These are phyloP conservation scores for Beauveria asiatica DNA, from an alignment of 2,329 filamentous ascomycete species.

Conservation along the genomic window DNA sequence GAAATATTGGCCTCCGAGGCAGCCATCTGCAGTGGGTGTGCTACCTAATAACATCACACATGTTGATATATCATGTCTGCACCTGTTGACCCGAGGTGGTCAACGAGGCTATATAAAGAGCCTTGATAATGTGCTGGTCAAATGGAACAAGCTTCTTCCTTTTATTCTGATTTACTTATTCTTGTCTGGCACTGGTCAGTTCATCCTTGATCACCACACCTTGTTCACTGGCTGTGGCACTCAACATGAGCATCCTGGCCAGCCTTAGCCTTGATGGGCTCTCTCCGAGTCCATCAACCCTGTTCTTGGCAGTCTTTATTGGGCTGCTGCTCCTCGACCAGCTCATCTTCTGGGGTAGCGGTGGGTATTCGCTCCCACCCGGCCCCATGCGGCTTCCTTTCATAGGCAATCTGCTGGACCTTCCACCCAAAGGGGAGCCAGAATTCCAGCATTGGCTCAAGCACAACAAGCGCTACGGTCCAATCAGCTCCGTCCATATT, in stretches of 20 bases:
- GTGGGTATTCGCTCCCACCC: constrained; percentile 12
- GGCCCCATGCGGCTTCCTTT: constrained; percentile 28
- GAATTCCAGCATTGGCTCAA: constrained; percentile 27
- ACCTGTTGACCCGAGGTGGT: no score
- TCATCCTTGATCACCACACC: no score
- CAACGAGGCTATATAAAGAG: no score
- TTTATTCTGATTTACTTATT: neutral
- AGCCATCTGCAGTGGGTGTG: no score
- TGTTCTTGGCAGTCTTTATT: neutral
- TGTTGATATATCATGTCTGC: no score
- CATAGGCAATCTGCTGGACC: constrained; percentile 36
- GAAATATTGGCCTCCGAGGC: no score
- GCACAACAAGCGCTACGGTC: constrained; percentile 24
- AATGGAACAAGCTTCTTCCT: no score
- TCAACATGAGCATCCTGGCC: neutral
- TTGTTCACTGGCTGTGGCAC: no score
- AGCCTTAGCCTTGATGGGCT: neutral
- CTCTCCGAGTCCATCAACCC: neutral
- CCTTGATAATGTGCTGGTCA: no score
- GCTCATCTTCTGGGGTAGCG: neutral
- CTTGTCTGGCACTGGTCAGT: neutral
- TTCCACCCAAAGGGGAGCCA: constrained; percentile 25
- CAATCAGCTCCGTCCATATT: constrained; percentile 16
- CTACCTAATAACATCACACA: no score
- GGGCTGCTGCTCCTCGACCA: neutral